Conservation (phyloP, 2,329 filamentous ascomycete genomes). For the Fusarium sp. region DNA sequence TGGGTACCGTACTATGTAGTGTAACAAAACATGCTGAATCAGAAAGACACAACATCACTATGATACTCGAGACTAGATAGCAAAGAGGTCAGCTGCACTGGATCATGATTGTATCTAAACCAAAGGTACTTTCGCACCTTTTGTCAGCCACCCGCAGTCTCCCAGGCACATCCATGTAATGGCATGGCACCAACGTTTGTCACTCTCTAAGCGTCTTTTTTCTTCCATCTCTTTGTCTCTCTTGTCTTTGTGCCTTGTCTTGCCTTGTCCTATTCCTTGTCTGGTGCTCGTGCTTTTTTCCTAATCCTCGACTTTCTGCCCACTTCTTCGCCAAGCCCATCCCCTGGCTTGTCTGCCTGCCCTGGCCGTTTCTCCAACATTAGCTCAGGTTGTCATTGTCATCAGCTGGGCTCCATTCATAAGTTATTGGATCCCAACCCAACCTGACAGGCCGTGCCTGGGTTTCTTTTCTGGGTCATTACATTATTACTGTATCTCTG, state of each 20-base stretch:
- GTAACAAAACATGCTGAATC: conserved; percentile 10
- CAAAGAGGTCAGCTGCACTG: conserved; percentile 36
- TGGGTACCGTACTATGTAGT: background rate
- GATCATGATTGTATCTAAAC: conserved; percentile 1
- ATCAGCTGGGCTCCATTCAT: conserved; percentile 42
- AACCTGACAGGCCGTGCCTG: conserved; percentile 29
- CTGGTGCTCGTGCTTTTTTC: conserved; percentile 18
- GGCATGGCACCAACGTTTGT: conserved; percentile 22
- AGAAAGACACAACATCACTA: conserved; percentile 16
- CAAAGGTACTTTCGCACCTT: background rate
- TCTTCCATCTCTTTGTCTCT: background rate
- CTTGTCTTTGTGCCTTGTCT: conserved; percentile 29
- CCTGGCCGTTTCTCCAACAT: conserved; percentile 21
- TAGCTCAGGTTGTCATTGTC: conserved; percentile 35
- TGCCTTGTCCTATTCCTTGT: conserved; percentile 17
- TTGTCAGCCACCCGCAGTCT: conserved; percentile 36
- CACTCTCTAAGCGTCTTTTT: conserved; percentile 16
- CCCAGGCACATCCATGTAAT: conserved; percentile 39
- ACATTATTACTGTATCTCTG: conserved; percentile 12
- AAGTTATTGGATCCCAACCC: conserved; percentile 35
- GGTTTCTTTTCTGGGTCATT: conserved; percentile 2
- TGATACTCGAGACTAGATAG: background rate
- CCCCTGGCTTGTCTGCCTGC: conserved; percentile 24
- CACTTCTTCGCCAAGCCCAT: conserved; percentile 38
- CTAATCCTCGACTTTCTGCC: conserved; percentile 29